Evolutionary conservation across 352 stramenopile species (phyloP), one percentile per base, ranked within the genome.

Genomic region (Phytophthora nicotianae): DNA sequence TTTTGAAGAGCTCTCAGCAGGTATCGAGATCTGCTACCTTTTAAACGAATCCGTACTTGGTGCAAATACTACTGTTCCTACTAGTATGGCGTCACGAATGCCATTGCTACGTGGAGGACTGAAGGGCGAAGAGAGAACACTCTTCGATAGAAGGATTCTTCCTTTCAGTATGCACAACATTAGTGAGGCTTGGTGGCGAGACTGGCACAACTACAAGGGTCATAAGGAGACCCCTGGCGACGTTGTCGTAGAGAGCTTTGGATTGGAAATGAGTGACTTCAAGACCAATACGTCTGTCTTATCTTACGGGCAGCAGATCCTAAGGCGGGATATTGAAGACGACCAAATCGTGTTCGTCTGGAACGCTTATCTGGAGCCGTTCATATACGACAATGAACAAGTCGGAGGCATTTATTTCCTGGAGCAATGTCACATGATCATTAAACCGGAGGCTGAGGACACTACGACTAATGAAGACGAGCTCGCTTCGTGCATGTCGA

Each of bases 381-480:
- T 81, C 19, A 70, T 76, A 49, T 84, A 87, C 62, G 57, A 66
- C 4, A 59, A 69, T 21, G 62, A 82, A 54, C 75, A 45, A 0
- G 53, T 85, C 8, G 51, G 59, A 2, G 77, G 73, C 3, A 58
- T 79, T 33, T 72, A 67, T 40, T 86, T 86, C 42, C 52, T 68
- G 1, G 75, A 89, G 46, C 70, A 77, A 32, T 71, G 77, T 14
- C 84, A 85, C 58, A 74, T 89, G 41, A 43, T 85, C 40, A 65
- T 88, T 23, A 73, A 73, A 45, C 68, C 32, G 8, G 13, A 38
- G 32, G 32, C n/a, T 56, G 19, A 21, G 13, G 16, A 29, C 32
- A 21, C 47, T 9, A 8, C 4, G 6, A 13, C 7, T 10, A 23
- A 50, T 35, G 32, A 48, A 38, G 40, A 61, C 61, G 26, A 63